A percentile compares a stretch with the other conserved stretches of the same genome.
Evolutionary conservation across 176 grass and related monocot species (phyloP).

Genomic region (Musa itinerans): DNA sequence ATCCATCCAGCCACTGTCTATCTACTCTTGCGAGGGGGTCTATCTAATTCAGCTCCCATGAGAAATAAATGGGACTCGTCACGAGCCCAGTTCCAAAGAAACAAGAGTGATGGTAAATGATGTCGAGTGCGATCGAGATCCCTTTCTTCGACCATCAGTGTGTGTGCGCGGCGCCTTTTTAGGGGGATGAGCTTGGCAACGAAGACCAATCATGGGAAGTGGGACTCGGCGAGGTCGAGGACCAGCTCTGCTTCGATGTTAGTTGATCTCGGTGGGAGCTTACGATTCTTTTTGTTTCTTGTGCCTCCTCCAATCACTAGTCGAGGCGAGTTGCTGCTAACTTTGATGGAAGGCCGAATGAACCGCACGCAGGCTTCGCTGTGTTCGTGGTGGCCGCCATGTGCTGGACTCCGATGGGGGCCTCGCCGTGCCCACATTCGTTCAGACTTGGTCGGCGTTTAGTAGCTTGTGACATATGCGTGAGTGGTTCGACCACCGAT

Average conservation of each 20-base stretch:
- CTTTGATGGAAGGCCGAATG: neutral
- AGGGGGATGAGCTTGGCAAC: neutral
- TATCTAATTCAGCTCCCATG: neutral
- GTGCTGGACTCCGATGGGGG: neutral
- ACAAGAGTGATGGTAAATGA: neutral
- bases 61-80: neutral
- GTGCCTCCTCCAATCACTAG: neutral
- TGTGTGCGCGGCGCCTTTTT: neutral
- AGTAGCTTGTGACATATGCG: neutral
- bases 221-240: neutral
- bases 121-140: neutral
- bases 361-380: neutral
- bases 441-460: too few relatives aligned
- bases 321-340: neutral
- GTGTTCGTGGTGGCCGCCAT: neutral
- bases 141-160: neutral
- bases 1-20: neutral
- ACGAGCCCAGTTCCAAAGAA: neutral
- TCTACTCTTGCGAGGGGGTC: neutral
- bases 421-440: neutral
- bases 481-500: neutral
- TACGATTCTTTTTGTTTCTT: neutral
- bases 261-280: neutral
- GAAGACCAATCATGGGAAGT: neutral
- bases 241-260: neutral